Conservation (phyloP, 2,329 filamentous ascomycete species). For the Aspergillus niger region DNA sequence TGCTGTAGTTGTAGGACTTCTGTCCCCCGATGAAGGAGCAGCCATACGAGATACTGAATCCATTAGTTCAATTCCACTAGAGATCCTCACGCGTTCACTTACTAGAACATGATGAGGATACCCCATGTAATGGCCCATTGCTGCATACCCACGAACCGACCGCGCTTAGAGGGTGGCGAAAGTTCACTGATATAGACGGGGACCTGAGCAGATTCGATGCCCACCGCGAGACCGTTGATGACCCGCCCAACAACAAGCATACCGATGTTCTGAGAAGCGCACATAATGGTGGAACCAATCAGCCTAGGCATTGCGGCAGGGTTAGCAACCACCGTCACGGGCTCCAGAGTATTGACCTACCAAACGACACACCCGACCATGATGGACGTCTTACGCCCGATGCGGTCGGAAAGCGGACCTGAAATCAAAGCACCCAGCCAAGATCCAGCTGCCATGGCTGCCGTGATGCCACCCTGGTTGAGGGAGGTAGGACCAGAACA, state of each 20-base stretch:
- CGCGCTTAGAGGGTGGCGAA: conserved; percentile 57
- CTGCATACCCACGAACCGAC: conserved; percentile 69
- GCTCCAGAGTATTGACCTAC: conserved; percentile 53
- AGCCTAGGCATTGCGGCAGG: conserved; percentile 49
- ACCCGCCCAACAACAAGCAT: conserved; percentile 71
- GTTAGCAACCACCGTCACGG: conserved; percentile 42
- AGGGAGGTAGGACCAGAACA: conserved; percentile 52
- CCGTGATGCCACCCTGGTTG: conserved; percentile 68
- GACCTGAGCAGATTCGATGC: conserved; percentile 70
- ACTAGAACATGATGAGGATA: conserved; percentile 70
- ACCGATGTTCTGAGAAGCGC: conserved; percentile 62
- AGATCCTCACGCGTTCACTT: conserved; percentile 10
- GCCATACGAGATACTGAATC: conserved; percentile 56
- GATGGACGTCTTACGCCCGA: conserved; percentile 56
- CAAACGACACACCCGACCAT: conserved; percentile 54
- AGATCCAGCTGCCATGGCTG: conserved; percentile 73
- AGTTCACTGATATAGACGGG: conserved; percentile 72
- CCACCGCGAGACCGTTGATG: conserved; percentile 71
- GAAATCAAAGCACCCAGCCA: conserved; percentile 62
- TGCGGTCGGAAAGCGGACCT: conserved; percentile 56
- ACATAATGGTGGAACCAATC: conserved; percentile 59
- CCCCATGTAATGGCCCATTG: conserved; percentile 76
- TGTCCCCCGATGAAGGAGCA: conserved; percentile 60
- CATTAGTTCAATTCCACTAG: neutral
- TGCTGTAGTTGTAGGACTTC: conserved; percentile 29